Base-by-base conservation (phyloP, 2,329 filamentous ascomycete genomes). In the Aspergillus quadrilineatus region DNA sequence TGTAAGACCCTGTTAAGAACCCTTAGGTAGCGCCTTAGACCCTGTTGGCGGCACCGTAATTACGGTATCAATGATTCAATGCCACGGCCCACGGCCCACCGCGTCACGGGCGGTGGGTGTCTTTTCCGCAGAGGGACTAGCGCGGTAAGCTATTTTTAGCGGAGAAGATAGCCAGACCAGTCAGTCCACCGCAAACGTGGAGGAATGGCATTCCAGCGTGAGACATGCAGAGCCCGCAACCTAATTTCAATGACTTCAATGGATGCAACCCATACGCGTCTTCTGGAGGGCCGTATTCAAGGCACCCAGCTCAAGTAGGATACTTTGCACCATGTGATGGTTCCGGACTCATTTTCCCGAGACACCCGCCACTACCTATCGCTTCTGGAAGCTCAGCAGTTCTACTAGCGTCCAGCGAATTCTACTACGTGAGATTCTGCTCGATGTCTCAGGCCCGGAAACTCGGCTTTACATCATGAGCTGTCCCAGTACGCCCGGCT, bases 81-180 rank as follows among this genome's bases (percentile, higher is more conserved):
- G 22, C 22, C 22, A 22, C 22, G 22, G 22, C 22, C 22, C 22
- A 22, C 22, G 22, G 22, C 22, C 22, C 22, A 22, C 22, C 28
- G 43, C 9, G n/a, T 46, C 17, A 36, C 10, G 12, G 46, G 12
- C 8, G 7, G 26, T 5, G 8, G 2, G 10, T 37, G 34, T 37
- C 34, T 37, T 37, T 37, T 9, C 22, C 47, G 12, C 53, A 55
- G 47, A 55, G 50, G 50, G 50, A 48, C 29, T 4, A 14, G n/a
- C 12, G 29, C n/a, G 6, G 36, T 26, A 47, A 6, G 10, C 50
- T 49, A 15, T n/a, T 29, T 36, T 42, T 22, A 22, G 22, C 44
- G 52, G 52, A 28, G 41, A 28, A 29, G 17, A 10, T 4, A 37
- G 34, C 34, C 34, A 37, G 34, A 37, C 9, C 14, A 14, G 34